These are phyloP conservation scores for Rhizomucor pusillus DNA, from an alignment of 371 early-diverging fungal genomes.

Conservation along the genomic window DNA sequence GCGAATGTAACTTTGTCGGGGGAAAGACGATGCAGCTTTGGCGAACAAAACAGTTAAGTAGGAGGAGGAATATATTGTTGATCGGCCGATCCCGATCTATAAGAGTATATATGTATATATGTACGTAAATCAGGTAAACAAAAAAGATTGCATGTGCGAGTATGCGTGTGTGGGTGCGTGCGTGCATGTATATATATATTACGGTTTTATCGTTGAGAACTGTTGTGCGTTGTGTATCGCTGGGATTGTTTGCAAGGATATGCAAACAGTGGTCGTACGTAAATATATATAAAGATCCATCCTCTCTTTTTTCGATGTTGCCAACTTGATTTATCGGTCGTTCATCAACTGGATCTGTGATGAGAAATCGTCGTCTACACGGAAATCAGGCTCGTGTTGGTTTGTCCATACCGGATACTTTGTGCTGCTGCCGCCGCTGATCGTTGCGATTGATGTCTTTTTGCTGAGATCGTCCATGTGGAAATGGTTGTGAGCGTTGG, in stretches of 20 bases:
- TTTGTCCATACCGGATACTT: constrained; percentile 1
- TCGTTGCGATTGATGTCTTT: neutral
- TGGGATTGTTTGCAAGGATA: too few species aligned
- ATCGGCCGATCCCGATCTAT: too few species aligned
- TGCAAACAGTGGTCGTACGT: too few species aligned
- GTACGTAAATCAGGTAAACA: too few species aligned
- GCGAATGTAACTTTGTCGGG: too few species aligned
- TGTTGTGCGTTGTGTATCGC: too few species aligned
- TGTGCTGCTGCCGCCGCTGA: neutral
- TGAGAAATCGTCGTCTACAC: constrained; percentile 7
- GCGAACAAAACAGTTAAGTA: constrained; percentile 1
- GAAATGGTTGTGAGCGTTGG: neutral
- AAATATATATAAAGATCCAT: too few species aligned
- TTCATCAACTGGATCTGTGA: constrained; percentile 11
- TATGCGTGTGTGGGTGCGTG: constrained; percentile 4
- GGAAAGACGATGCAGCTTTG: too few species aligned
- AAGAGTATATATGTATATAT: too few species aligned
- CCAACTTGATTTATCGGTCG: neutral
- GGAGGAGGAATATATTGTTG: neutral
- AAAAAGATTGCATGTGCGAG: neutral
- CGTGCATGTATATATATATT: neutral
- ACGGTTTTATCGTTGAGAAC: too few species aligned
- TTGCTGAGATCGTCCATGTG: neutral
- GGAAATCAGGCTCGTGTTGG: neutral
- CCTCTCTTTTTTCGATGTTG: neutral